These are phyloP conservation scores for Uncinocarpus reesii DNA, from an alignment of 2,329 filamentous ascomycete genomes.

Conservation along the genomic window DNA sequence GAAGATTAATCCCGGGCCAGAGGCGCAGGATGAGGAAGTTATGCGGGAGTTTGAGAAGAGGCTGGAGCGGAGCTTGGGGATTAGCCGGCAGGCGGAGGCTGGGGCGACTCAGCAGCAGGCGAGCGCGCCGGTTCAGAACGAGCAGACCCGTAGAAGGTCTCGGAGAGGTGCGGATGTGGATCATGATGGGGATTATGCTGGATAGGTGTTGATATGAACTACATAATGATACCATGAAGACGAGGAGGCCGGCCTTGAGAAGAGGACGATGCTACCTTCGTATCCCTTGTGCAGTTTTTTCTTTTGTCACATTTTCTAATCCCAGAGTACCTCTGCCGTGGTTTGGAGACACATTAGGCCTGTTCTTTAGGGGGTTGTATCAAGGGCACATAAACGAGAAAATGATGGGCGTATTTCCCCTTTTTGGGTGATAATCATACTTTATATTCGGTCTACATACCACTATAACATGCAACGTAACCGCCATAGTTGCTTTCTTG, in stretches of 20 bases:
- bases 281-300: too few species aligned
- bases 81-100: not conserved
- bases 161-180: conserved; percentile 4
- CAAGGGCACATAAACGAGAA: too few species aligned
- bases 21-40: conserved; percentile 16
- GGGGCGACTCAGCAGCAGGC: not conserved
- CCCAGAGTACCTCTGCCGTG: too few species aligned
- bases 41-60: conserved; percentile 44
- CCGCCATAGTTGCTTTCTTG: not conserved
- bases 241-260: not conserved
- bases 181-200: conserved; percentile 6
- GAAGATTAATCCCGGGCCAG: conserved; percentile 18
- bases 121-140: conserved; percentile 3
- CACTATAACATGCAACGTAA: too few species aligned
- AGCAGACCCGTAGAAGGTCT: not conserved
- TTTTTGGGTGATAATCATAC: too few species aligned
- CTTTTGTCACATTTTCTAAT: too few species aligned
- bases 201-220: not conserved
- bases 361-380: too few species aligned
- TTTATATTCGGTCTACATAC: too few species aligned
- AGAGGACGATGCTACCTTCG: not conserved
- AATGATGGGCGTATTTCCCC: too few species aligned
- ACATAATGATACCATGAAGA: conserved; percentile 1
- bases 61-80: conserved; percentile 49
- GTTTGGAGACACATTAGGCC: too few species aligned